phyloP scores from a whole-genome alignment of 768 basidiomycete genomes.

The Amanita molliuscula region DNA sequence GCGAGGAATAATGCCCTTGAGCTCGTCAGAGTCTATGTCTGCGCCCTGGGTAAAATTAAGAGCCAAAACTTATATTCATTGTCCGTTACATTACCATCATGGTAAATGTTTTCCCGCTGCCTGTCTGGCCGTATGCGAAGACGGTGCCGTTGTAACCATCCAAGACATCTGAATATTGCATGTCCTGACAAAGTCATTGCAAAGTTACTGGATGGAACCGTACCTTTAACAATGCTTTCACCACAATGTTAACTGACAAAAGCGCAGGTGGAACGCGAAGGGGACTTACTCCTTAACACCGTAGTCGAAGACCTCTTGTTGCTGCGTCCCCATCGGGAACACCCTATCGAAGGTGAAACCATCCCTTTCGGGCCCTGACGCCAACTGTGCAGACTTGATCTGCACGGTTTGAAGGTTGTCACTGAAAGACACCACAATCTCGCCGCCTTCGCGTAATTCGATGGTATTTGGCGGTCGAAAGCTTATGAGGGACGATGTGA shows the following conservation, averaged over 20 bases:
- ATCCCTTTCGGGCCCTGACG: constrained; percentile 86
- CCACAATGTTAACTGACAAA: constrained; percentile 12
- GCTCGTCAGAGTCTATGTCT: constrained; percentile 88
- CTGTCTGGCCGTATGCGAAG: constrained; percentile 83
- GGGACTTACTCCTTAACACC: constrained; percentile 87
- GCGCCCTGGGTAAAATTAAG: constrained; percentile 57
- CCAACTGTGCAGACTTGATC: constrained; percentile 58
- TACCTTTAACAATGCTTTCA: constrained; percentile 82
- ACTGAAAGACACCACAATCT: constrained; percentile 84
- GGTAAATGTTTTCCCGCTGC: constrained; percentile 88
- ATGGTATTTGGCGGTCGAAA: constrained; percentile 94
- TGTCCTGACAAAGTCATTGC: neutral
- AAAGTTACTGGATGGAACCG: neutral
- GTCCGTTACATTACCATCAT: constrained; percentile 70
- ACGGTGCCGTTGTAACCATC: constrained; percentile 98
- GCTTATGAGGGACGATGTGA: constrained; percentile 28
- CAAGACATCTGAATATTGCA: constrained; percentile 66
- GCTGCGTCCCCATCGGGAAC: constrained; percentile 85
- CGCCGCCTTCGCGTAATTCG: constrained; percentile 79
- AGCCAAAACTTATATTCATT: constrained; percentile 5
- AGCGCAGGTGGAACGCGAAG: neutral
- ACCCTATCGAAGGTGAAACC: constrained; percentile 98
- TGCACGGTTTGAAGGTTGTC: constrained; percentile 79
- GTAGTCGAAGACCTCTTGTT: constrained; percentile 95
- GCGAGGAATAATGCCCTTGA: constrained; percentile 94